Conservation (phyloP, 2,329 filamentous ascomycete genomes). For the Exophiala viscosa region DNA sequence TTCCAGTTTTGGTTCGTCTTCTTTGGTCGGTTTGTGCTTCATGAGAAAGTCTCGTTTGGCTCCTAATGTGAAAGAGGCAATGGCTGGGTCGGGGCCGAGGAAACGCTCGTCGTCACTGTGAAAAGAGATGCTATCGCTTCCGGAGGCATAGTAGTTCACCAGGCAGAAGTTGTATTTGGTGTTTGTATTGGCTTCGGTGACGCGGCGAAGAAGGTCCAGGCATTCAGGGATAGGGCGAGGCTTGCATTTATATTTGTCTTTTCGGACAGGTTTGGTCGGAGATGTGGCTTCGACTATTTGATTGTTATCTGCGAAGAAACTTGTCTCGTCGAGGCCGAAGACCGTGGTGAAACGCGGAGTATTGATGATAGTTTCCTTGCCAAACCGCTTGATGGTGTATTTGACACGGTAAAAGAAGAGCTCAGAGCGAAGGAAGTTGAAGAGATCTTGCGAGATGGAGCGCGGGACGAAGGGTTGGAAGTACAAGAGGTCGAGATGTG, state of each 20-base stretch:
- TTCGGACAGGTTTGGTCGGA: conserved; percentile 37
- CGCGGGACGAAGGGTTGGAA: conserved; percentile 68
- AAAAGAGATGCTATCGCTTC: conserved; percentile 72
- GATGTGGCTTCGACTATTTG: conserved; percentile 17
- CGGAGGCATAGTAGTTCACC: conserved; percentile 79
- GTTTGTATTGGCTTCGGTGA: conserved; percentile 64
- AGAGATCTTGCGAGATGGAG: conserved; percentile 56
- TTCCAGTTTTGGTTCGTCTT: conserved; percentile 32
- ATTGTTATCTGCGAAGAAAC: conserved; percentile 46
- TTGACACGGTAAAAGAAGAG: conserved; percentile 73
- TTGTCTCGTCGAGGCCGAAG: conserved; percentile 62
- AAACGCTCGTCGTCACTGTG: conserved; percentile 80
- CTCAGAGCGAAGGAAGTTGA: conserved; percentile 66
- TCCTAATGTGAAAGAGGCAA: conserved; percentile 71
- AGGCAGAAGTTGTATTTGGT: conserved; percentile 72
- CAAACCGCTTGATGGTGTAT: conserved; percentile 67
- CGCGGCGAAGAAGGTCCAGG: conserved; percentile 59
- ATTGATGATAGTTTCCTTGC: conserved; percentile 59
- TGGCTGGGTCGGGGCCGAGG: conserved; percentile 64
- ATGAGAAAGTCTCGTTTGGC: conserved; percentile 71
- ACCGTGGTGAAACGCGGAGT: conserved; percentile 61
- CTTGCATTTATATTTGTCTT: conserved; percentile 54
- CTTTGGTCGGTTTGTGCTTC: conserved; percentile 65
- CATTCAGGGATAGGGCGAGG: conserved; percentile 70
- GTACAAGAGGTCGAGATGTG: conserved; percentile 69